These are phyloP conservation scores for Aphanomyces cochlioides DNA, from an alignment of 352 stramenopile species.

Conservation along the genomic window DNA sequence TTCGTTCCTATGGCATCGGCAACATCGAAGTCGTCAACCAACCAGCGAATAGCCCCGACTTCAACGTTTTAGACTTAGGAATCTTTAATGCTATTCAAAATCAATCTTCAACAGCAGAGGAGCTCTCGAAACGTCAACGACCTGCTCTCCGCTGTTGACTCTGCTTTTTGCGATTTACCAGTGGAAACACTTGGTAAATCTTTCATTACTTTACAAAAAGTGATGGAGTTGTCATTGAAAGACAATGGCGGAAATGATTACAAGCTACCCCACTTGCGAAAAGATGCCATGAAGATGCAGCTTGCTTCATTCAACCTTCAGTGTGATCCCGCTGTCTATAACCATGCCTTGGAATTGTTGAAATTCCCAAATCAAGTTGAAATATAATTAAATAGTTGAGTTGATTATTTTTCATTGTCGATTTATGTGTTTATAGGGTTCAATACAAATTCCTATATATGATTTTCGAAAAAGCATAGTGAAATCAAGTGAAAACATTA, in stretches of 20 bases:
- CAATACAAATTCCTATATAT: no score
- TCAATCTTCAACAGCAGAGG: background rate
- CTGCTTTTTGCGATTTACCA: conserved; percentile 2
- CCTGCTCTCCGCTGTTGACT: background rate
- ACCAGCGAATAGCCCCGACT: conserved; percentile 1
- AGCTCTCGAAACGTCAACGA: background rate
- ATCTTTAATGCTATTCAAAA: conserved; percentile 6
- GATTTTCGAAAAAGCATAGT: no score
- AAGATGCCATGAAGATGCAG: background rate
- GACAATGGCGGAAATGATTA: background rate
- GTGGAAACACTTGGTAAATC: background rate
- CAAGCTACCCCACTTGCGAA: background rate
- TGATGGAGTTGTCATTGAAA: conserved; percentile 1
- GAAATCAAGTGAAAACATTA: no score
- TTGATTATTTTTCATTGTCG: no score
- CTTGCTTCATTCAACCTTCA: background rate
- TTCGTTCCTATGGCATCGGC: background rate
- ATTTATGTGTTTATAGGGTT: no score
- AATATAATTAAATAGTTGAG: background rate
- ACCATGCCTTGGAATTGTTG: background rate
- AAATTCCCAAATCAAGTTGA: conserved; percentile 5
- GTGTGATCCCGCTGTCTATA: conserved; percentile 1
- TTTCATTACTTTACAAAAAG: conserved; percentile 7
- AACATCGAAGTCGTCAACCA: background rate
- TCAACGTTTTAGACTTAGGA: background rate